Evolutionary conservation across 2,329 filamentous ascomycete species (phyloP), one percentile per base, ranked within the genome.

Genomic region (Chaetomiaceae sp.): DNA sequence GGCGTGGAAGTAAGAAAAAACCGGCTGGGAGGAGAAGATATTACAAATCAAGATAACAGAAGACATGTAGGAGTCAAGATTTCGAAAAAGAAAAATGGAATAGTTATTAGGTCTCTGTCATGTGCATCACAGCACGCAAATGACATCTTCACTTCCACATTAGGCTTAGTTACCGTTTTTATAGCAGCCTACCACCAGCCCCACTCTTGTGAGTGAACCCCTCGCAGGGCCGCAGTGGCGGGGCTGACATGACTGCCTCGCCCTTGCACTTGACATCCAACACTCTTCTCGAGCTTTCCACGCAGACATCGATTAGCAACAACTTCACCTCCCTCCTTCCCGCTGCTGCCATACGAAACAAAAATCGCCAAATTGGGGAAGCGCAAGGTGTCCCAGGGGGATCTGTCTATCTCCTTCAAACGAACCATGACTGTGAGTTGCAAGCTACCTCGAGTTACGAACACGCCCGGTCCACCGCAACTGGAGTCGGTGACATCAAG

Each of bases 361-460:
- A 54, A 53, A 33, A 16, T 41, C 43, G 73, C 69, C 75, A 80
- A 80, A 71, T 78, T 80, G 79, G 81, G 80, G 77, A 86, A 86
- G 75, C 81, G 82, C 72, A 86, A 82, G 72, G 73, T 82, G 64
- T 85, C 82, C 61, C 73, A 74, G 73, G 79, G 78, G 74, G 80
- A 82, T 67, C 69, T 73, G 69, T 72, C 75, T 68, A 74, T 75
- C 64, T 75, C 75, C 69, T 73, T 73, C 45, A 84, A 84, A 72
- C 77, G 75, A 73, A 77, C 67, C 68, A 84, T 84, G 80, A 73
- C 78, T 66, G 82, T 85, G 70, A 71, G 81, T 53, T 44, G 5
- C 21, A 29, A 18, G 21, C 38, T 53, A 20, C 43, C n/a, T n/a
- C n/a, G n/a, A n/a, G n/a, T n/a, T n/a, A n/a, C n/a, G n/a, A n/a